phyloP scores from a whole-genome alignment of 495 filamentous ascomycete genomes.

The Bacidia rubella region DNA sequence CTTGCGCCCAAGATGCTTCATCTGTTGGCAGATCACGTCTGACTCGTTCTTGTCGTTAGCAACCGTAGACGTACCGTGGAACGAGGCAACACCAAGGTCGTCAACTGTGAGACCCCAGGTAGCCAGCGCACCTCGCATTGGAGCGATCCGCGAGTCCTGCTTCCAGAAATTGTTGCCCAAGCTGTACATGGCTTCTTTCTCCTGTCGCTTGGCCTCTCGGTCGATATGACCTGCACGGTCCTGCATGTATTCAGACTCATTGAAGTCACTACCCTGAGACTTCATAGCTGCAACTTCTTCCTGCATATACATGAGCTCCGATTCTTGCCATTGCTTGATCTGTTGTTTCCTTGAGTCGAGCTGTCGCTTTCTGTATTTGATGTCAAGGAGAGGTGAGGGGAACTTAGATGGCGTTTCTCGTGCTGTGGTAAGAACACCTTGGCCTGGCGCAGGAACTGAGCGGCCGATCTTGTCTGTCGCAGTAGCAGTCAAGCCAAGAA shows the following conservation, averaged over 20 bases:
- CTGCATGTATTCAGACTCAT: conserved; percentile 72
- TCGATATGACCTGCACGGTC: conserved; percentile 79
- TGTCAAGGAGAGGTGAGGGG: conserved; percentile 86
- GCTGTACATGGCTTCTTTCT: conserved; percentile 79
- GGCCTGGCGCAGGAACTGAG: conserved; percentile 88
- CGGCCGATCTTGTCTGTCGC: conserved; percentile 98
- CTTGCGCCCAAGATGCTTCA: conserved; percentile 83
- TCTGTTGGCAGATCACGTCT: conserved; percentile 90
- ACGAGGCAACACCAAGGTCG: conserved; percentile 86
- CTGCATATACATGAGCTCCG: conserved; percentile 82
- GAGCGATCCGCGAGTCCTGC: conserved; percentile 81
- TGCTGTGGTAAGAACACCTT: conserved; percentile 92
- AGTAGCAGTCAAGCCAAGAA: conserved; percentile 89
- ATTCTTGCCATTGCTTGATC: conserved; percentile 91
- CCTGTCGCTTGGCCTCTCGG: conserved; percentile 76
- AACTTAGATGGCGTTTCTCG: conserved; percentile 83
- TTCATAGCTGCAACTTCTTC: conserved; percentile 88
- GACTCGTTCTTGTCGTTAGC: conserved; percentile 99
- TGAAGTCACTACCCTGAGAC: conserved; percentile 52
- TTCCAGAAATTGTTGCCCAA: conserved; percentile 99
- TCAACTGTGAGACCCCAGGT: conserved; percentile 98
- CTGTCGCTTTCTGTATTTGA: conserved; percentile 91
- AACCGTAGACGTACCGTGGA: conserved; percentile 96
- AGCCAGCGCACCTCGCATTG: conserved; percentile 83
- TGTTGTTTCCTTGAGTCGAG: conserved; percentile 82